These are phyloP conservation scores for Heterobasidion parviporum DNA, from an alignment of 1,284 basidiomycete genomes.

Conservation along the genomic window DNA sequence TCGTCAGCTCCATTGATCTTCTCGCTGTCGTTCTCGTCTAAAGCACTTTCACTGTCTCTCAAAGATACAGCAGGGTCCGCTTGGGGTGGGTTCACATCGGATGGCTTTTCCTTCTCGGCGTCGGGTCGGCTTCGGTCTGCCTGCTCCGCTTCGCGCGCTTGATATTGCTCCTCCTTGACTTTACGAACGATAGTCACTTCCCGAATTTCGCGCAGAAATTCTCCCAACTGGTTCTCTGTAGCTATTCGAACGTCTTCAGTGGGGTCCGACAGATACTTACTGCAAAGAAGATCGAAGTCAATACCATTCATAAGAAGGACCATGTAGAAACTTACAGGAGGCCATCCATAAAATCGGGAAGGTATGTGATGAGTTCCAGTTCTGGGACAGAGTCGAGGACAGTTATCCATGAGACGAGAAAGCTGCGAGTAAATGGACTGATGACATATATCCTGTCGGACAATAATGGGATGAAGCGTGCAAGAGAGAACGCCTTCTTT, in stretches of 20 bases:
- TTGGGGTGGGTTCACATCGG: not conserved
- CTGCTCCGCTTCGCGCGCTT: conserved; percentile 30
- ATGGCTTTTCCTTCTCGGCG: conserved; percentile 10
- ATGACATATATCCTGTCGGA: conserved; percentile 92
- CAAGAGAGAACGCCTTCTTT: conserved; percentile 86
- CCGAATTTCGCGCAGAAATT: conserved; percentile 90
- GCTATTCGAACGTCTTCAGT: conserved; percentile 91
- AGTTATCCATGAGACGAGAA: conserved; percentile 94
- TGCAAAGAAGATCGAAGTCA: conserved; percentile 23
- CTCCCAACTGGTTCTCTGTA: conserved; percentile 86
- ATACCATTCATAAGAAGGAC: not conserved
- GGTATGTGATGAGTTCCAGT: conserved; percentile 87
- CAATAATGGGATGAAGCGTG: conserved; percentile 91
- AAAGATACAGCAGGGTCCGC: conserved; percentile 40
- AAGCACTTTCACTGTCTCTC: conserved; percentile 18
- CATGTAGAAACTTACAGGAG: conserved; percentile 56
- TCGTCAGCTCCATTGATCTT: conserved; percentile 33
- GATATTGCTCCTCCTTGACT: conserved; percentile 48
- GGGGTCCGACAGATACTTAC: conserved; percentile 93
- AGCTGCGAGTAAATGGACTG: conserved; percentile 93
- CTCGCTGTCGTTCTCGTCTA: conserved; percentile 34
- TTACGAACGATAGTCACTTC: conserved; percentile 72
- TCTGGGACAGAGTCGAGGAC: conserved; percentile 96
- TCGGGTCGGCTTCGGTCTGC: conserved; percentile 25
- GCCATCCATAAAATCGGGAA: conserved; percentile 93